Evolutionary conservation across 768 basidiomycete genomes (phyloP).

Genomic region (Leccinum imitatum): DNA sequence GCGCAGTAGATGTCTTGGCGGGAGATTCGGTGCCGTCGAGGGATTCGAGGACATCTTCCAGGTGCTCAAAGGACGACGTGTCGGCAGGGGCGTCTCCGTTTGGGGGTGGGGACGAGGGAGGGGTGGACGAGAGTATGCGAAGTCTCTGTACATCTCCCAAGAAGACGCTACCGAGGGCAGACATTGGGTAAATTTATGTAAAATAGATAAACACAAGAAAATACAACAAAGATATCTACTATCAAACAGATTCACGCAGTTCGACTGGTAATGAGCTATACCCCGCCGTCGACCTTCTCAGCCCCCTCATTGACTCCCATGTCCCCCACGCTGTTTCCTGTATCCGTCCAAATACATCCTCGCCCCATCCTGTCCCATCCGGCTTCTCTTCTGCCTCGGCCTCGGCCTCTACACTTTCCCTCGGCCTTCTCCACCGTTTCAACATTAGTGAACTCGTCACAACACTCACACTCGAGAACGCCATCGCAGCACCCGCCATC

Average conservation of each 20-base stretch:
- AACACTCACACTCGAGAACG: slow-evolving; percentile 94
- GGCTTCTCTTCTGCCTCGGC: slow-evolving; percentile 34
- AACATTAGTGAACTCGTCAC: slow-evolving; percentile 87
- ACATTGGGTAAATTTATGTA: slow-evolving; percentile 28
- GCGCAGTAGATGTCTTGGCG: slow-evolving; percentile 9
- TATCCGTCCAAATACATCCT: slow-evolving; percentile 37
- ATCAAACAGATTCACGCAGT: slow-evolving; percentile 41
- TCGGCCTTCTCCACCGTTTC: slow-evolving; percentile 79
- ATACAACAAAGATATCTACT: background rate
- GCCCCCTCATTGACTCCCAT: slow-evolving; percentile 46
- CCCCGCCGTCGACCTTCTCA: slow-evolving; percentile 43
- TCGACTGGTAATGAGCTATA: slow-evolving; percentile 77
- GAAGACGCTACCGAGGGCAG: slow-evolving; percentile 74
- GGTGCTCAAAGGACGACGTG: slow-evolving; percentile 11
- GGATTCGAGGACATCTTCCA: slow-evolving; percentile 23
- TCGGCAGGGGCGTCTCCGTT: slow-evolving; percentile 5
- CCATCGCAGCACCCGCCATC: slow-evolving; percentile 99
- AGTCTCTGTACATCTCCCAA: slow-evolving; percentile 73
- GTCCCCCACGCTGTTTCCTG: slow-evolving; percentile 43
- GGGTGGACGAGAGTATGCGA: slow-evolving; percentile 59
- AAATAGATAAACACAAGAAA: background rate
- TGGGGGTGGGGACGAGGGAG: slow-evolving; percentile 45
- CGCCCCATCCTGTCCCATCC: slow-evolving; percentile 9
- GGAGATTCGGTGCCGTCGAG: slow-evolving; percentile 21
- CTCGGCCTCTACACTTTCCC: slow-evolving; percentile 57